These are phyloP conservation scores for Chaetomium tenue DNA, from an alignment of 495 filamentous ascomycete species.

Conservation along the genomic window DNA sequence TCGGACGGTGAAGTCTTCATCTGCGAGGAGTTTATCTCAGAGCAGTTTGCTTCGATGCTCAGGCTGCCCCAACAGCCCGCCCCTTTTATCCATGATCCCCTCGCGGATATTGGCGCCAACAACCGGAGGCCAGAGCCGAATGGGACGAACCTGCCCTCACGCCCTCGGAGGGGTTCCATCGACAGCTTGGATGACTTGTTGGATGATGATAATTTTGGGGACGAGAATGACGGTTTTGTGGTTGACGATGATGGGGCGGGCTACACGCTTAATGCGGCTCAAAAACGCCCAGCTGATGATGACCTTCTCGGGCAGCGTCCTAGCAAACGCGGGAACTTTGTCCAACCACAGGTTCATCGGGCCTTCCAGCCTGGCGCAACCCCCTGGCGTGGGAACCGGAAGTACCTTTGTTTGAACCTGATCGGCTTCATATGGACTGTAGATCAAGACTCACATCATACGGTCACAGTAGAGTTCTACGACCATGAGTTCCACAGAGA, in stretches of 20 bases:
- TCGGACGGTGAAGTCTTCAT: constrained; percentile 91
- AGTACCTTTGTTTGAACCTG: constrained; percentile 90
- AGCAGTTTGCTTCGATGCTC: constrained; percentile 61
- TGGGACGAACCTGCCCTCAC: constrained; percentile 51
- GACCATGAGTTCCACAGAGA: constrained; percentile 87
- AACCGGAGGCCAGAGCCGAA: constrained; percentile 54
- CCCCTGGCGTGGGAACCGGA: constrained; percentile 88
- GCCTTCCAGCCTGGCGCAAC: constrained; percentile 92
- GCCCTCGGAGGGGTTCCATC: constrained; percentile 41
- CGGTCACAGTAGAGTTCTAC: constrained; percentile 96
- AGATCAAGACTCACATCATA: constrained; percentile 90
- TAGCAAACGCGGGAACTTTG: constrained; percentile 48
- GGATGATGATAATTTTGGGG: constrained; percentile 58
- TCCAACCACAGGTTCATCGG: constrained; percentile 70
- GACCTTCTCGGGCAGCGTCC: constrained; percentile 38
- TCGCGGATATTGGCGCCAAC: constrained; percentile 69
- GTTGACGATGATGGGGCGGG: constrained; percentile 95
- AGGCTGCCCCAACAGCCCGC: constrained; percentile 62
- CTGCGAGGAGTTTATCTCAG: constrained; percentile 71
- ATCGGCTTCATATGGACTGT: constrained; percentile 96
- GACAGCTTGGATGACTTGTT: constrained; percentile 57
- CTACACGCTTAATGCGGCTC: constrained; percentile 67
- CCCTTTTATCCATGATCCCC: constrained; percentile 79
- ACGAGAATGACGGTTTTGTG: constrained; percentile 74
- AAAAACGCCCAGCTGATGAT: constrained; percentile 63